These are phyloP conservation scores for Pichia membranifaciens DNA, from an alignment of 805 yeast genomes.

Conservation along the genomic window DNA sequence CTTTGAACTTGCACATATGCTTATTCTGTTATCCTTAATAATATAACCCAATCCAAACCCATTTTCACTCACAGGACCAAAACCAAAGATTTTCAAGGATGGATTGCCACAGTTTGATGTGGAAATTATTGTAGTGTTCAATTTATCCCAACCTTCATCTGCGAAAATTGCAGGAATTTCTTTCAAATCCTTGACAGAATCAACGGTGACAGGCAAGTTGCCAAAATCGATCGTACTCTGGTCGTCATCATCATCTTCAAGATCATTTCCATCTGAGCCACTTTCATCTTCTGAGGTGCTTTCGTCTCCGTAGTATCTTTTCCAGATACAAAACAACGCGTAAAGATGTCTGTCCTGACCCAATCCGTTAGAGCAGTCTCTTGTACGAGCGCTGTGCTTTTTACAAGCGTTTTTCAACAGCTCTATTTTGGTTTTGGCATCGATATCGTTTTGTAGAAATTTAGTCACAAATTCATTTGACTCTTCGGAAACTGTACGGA, in stretches of 20 bases:
- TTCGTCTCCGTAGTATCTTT: conserved; percentile 39
- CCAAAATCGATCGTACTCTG: conserved; percentile 27
- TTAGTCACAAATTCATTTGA: conserved; percentile 79
- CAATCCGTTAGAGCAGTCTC: conserved; percentile 62
- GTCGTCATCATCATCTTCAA: conserved; percentile 19
- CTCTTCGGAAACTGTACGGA: conserved; percentile 76
- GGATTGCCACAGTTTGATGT: conserved; percentile 93
- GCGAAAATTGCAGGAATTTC: conserved; percentile 71
- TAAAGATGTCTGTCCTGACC: conserved; percentile 93
- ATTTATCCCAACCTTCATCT: conserved; percentile 81
- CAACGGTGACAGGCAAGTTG: conserved; percentile 22
- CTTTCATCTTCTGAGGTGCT: not conserved
- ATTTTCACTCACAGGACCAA: conserved; percentile 84
- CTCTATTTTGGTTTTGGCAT: conserved; percentile 53
- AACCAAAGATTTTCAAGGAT: conserved; percentile 78
- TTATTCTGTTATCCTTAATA: conserved; percentile 70
- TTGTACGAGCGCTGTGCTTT: conserved; percentile 63
- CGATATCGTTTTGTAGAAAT: conserved; percentile 62
- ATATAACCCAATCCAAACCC: conserved; percentile 94
- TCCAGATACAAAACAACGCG: conserved; percentile 86
- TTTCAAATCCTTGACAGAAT: conserved; percentile 20
- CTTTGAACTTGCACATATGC: conserved; percentile 79
- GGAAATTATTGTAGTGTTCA: conserved; percentile 74
- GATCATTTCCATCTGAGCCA: conserved; percentile 18
- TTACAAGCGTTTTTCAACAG: conserved; percentile 63